phyloP scores from a whole-genome alignment of 305 asterid species.

The Fraxinus latifolia region DNA sequence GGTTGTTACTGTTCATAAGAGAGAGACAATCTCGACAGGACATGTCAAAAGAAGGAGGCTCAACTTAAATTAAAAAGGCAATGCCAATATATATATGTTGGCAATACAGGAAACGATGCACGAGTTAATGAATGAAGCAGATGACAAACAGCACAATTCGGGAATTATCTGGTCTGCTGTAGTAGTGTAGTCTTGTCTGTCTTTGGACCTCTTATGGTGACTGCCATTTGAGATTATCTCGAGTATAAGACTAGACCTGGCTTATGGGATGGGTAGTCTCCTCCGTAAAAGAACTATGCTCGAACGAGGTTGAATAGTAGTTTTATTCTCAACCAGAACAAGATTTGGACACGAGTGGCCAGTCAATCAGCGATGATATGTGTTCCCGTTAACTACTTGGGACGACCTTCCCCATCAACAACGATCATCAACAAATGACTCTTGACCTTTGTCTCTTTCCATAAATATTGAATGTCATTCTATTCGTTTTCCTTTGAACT shows the following conservation, averaged over 20 bases:
- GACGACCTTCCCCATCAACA: not conserved
- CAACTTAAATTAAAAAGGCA: no score
- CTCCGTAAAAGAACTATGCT: not conserved
- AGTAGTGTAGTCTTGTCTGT: not conserved
- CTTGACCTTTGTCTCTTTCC: not conserved
- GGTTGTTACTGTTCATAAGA: not conserved
- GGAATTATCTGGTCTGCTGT: not conserved
- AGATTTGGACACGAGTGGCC: not conserved
- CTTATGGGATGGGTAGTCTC: not conserved
- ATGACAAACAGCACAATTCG: not conserved
- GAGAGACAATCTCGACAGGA: not conserved
- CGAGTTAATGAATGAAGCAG: not conserved
- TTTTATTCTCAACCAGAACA: not conserved
- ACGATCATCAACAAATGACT: not conserved
- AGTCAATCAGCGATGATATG: not conserved
- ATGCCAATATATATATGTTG: not conserved
- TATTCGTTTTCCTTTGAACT: not conserved
- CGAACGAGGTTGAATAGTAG: not conserved
- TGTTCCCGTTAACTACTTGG: not conserved
- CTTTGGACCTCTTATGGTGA: not conserved
- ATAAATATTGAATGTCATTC: not conserved
- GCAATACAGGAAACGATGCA: not conserved
- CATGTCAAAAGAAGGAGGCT: not conserved
- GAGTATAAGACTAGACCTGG: not conserved
- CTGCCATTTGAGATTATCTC: not conserved